A percentile compares a stretch with the other conserved stretches of the same genome.
Conservation (phyloP, 768 basidiomycete species). For the Suillus brevipes region DNA sequence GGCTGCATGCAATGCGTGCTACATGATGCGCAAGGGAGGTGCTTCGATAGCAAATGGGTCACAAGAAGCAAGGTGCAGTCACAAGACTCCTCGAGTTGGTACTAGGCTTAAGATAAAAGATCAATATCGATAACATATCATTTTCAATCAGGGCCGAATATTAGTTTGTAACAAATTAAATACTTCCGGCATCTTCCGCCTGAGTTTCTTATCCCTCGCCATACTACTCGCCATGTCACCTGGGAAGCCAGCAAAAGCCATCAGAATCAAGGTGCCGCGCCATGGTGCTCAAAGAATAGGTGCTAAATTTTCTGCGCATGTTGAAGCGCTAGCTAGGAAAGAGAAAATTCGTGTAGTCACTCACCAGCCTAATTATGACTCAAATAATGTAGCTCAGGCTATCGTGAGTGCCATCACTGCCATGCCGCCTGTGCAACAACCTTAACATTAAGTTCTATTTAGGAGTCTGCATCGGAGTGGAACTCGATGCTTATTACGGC, state of each 20-base stretch:
- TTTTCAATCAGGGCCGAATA: not conserved
- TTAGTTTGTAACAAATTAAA: not conserved
- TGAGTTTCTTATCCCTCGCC: not conserved
- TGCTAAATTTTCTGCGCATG: constrained; percentile 57
- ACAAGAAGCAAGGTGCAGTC: not conserved
- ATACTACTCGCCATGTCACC: constrained; percentile 22
- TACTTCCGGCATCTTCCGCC: not conserved
- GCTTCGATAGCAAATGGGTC: not conserved
- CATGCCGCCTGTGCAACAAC: not conserved
- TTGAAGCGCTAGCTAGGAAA: constrained; percentile 53
- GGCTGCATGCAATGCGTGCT: not conserved
- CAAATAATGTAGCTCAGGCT: constrained; percentile 51
- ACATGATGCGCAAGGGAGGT: not conserved
- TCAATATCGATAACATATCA: not conserved
- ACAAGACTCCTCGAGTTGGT: not conserved
- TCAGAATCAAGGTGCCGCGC: constrained; percentile 68
- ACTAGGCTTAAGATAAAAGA: not conserved
- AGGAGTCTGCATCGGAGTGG: constrained; percentile 85
- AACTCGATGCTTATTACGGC: constrained; percentile 79
- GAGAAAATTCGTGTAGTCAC: constrained; percentile 50
- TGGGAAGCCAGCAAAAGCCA: constrained; percentile 52
- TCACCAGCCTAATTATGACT: constrained; percentile 61
- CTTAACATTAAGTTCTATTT: not conserved
- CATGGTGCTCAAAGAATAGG: constrained; percentile 76
- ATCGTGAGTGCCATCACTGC: constrained; percentile 49